Evolutionary conservation across 2,329 filamentous ascomycete species (phyloP), one percentile per base, ranked within the genome.

Genomic region (Aspergillus hiratsukae): DNA sequence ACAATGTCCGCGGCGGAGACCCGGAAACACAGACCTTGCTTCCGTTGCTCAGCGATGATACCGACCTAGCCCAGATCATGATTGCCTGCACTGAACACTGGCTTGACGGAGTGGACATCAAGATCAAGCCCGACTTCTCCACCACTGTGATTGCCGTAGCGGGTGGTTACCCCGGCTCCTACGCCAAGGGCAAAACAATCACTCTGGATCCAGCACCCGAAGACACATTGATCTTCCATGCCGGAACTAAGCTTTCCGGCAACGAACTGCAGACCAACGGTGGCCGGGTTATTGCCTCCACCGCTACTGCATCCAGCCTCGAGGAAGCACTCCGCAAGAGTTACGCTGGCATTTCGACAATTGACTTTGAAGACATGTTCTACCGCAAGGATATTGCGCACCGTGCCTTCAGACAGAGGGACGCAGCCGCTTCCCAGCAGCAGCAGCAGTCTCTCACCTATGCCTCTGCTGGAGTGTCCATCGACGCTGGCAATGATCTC

Each of bases 131-230:
- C 50, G 85, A 83, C 59, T 94, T 88, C 68, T 91, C 91, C 60
- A 89, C 91, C 27, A 97, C 93, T 1, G 91, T 99, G 35, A 91
- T 97, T n/a, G 87, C 96, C 19, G 91, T 93, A 53, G 89, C 94
- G 8, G 90, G 88, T 23, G 94, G 94, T 3, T 99, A 99, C 71
- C 94, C 94, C 4, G 89, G 87, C 54, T 80, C 84, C 1, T 97
- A 97, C 72, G 81, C 84, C 52, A 96, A 96, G 78, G 91, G 90
- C 54, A 89, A 80, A 46, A 72, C 77, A 10, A 87, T 88, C 69
- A 80, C 70, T 28, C 66, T 88, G 46, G 77, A 79, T 51, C 77
- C 88, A 70, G 23, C 76, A 77, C 54, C 79, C 75, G 51, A 79
- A 76, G 77, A 80, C 58, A 87, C 83, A 60, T 86, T 88, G 60